Base-by-base conservation (phyloP, 139 green algal species). In the Asterochloris erici region DNA sequence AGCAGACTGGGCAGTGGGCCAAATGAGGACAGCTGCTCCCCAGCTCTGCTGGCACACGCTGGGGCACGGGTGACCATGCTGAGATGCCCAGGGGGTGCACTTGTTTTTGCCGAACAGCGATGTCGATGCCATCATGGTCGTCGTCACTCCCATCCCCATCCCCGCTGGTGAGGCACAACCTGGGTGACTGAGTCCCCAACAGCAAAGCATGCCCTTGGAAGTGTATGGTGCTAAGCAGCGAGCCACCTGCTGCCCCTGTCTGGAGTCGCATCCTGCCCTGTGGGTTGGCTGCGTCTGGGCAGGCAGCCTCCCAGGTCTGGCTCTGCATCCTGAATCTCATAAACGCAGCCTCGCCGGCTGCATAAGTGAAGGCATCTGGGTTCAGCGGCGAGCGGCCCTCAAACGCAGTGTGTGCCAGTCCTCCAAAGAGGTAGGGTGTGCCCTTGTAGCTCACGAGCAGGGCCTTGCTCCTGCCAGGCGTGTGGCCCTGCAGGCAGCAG, bases 391-490 rank as follows among this genome's bases (percentile, higher is more conserved):
- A 70, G 24, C 26, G n/a, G 9, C 60, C n/a, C 24, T 61, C 68
- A 54, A 80, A 80, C 0, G 76, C 76, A 70, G 76, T 70, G 60
- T 80, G 76, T 60, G 76, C 60, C 76, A 80, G 68, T 13, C 76
- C 76, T 47, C 76, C 76, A 80, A 70, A 80, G 24, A 80, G 60
- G 12, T 80, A 80, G 12, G 68, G 23, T 24, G 68, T 62, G 21
- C 38, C 21, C 14, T 38, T 69, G 14, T 80, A 80, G 15, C 60
- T 70, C 12, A 80, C 24, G 29, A 80, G 60, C 60, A 80, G 24
- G 13, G 60, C 76, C 54, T 80, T 80, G 60, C 68, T 80, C 15
- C 76, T 61, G 12, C 76, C 76, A 60, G 76, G 76, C 23, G 76
- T 62, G 24, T 28, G 14, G n/a, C 76, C 76, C 76, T 80, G 60